Percentiles rank a stretch among this genome's conserved stretches.
Evolutionary conservation across 1,139 yeast genomes (phyloP).

Genomic region (Taphrina populina): DNA sequence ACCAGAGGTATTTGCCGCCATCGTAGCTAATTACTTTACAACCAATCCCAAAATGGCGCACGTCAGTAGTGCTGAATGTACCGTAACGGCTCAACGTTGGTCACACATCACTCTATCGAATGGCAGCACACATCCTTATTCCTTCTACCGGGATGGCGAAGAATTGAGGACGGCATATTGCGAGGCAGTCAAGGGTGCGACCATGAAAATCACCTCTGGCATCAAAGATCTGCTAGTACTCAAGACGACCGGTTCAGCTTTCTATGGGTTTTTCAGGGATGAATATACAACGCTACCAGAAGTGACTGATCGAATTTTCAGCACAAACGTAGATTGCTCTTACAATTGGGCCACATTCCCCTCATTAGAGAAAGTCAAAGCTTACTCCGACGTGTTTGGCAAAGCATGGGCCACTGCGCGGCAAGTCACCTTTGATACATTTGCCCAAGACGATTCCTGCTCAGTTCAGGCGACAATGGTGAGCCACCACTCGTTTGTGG

Average conservation of each 20-base stretch:
- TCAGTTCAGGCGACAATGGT: constrained; percentile 91
- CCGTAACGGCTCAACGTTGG: constrained; percentile 75
- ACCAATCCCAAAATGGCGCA: constrained; percentile 60
- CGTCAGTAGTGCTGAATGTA: constrained; percentile 67
- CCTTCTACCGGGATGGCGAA: constrained; percentile 79
- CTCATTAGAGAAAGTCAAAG: constrained; percentile 53
- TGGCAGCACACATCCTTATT: constrained; percentile 76
- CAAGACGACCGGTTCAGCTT: constrained; percentile 92
- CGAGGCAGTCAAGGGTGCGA: constrained; percentile 52
- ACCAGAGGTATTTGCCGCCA: constrained; percentile 84
- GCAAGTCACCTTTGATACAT: constrained; percentile 66
- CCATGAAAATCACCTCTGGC: constrained; percentile 62
- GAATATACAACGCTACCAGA: constrained; percentile 86
- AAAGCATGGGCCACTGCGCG: constrained; percentile 56
- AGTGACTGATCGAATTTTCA: constrained; percentile 76
- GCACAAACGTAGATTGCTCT: constrained; percentile 77
- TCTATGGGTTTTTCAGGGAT: constrained; percentile 79
- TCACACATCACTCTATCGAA: constrained; percentile 62
- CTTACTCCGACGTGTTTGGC: constrained; percentile 44
- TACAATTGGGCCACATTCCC: constrained; percentile 65
- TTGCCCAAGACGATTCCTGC: constrained; percentile 82
- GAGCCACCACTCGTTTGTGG: background rate
- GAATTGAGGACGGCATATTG: constrained; percentile 67
- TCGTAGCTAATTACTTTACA: constrained; percentile 76
- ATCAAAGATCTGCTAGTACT: constrained; percentile 81